A percentile compares a stretch with the other conserved stretches of the same genome.
These are phyloP conservation scores for Yamadazyma scolyti DNA, from an alignment of 805 yeast species.

Conservation along the genomic window DNA sequence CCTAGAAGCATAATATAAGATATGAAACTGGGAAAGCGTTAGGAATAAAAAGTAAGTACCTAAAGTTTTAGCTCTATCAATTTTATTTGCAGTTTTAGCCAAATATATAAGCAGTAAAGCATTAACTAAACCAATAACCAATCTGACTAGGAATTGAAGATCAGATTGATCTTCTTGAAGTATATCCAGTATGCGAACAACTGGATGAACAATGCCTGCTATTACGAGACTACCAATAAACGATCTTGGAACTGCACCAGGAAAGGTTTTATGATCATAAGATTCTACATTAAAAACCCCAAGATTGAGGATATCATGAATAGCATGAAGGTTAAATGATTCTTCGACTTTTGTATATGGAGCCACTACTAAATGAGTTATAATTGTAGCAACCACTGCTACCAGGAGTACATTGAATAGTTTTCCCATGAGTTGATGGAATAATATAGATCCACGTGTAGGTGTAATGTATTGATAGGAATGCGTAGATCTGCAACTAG, in stretches of 20 bases:
- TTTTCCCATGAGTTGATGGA: too few relatives aligned
- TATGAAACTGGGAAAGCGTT: slow-evolving; percentile 69
- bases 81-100: slow-evolving; percentile 30
- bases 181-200: slow-evolving; percentile 10
- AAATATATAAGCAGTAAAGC: slow-evolving; percentile 49
- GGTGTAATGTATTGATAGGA: too few relatives aligned
- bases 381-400: slow-evolving; percentile 41
- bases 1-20: slow-evolving; percentile 75
- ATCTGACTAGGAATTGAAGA: slow-evolving; percentile 55
- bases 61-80: slow-evolving; percentile 21
- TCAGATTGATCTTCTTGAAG: slow-evolving; percentile 37
- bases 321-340: slow-evolving; percentile 85
- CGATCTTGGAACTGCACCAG: slow-evolving; percentile 87
- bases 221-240: slow-evolving; percentile 68
- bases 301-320: slow-evolving; percentile 70
- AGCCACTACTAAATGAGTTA: slow-evolving; percentile 50
- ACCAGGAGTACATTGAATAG: too few relatives aligned
- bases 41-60: slow-evolving; percentile 61
- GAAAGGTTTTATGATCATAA: slow-evolving; percentile 76
- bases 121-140: slow-evolving; percentile 61
- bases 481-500: too few relatives aligned
- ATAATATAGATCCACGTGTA: too few relatives aligned
- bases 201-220: slow-evolving; percentile 43
- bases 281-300: slow-evolving; percentile 43
- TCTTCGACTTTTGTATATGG: slow-evolving; percentile 95